Percentiles rank a stretch among this genome's conserved stretches.
These are phyloP conservation scores for Mycena vulgaris DNA, from an alignment of 768 basidiomycete species.

Conservation along the genomic window DNA sequence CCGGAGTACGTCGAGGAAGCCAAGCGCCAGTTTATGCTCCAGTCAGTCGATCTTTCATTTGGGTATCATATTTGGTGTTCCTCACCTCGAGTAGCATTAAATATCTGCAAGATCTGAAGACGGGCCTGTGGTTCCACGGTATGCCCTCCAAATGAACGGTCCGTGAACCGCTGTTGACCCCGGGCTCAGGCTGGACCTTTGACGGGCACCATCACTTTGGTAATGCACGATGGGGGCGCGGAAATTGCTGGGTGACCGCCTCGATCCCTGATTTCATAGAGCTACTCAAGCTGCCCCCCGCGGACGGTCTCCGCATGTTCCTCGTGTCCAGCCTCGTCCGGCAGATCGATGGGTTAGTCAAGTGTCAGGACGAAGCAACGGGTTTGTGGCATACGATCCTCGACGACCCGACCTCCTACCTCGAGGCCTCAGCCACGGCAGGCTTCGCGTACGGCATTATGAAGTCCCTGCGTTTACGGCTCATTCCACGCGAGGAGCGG, in stretches of 20 bases:
- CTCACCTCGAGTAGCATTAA: slow-evolving; percentile 51
- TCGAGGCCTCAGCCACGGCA: slow-evolving; percentile 65
- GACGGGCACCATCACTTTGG: slow-evolving; percentile 63
- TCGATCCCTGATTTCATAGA: slow-evolving; percentile 66
- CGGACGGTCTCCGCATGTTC: slow-evolving; percentile 60
- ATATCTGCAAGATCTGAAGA: slow-evolving; percentile 60
- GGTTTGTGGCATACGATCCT: slow-evolving; percentile 72
- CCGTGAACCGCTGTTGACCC: neutral
- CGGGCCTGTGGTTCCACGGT: slow-evolving; percentile 67
- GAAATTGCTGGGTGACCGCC: slow-evolving; percentile 69
- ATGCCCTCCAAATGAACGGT: slow-evolving; percentile 32
- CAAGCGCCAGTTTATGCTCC: slow-evolving; percentile 65
- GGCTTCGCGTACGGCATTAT: slow-evolving; percentile 66
- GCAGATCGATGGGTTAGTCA: slow-evolving; percentile 65
- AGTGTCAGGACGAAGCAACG: slow-evolving; percentile 58
- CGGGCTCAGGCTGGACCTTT: slow-evolving; percentile 59
- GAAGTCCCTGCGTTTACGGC: slow-evolving; percentile 58
- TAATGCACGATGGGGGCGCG: slow-evolving; percentile 66
- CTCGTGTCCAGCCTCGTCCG: slow-evolving; percentile 57
- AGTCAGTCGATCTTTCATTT: slow-evolving; percentile 49
- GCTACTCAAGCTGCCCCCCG: slow-evolving; percentile 55
- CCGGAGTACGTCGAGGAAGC: slow-evolving; percentile 69
- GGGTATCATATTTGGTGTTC: neutral
- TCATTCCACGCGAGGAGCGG: slow-evolving; percentile 57
- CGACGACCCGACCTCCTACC: slow-evolving; percentile 65